phyloP scores from a whole-genome alignment of 2,329 filamentous ascomycete species.

The Colletotrichum eremochloae region DNA sequence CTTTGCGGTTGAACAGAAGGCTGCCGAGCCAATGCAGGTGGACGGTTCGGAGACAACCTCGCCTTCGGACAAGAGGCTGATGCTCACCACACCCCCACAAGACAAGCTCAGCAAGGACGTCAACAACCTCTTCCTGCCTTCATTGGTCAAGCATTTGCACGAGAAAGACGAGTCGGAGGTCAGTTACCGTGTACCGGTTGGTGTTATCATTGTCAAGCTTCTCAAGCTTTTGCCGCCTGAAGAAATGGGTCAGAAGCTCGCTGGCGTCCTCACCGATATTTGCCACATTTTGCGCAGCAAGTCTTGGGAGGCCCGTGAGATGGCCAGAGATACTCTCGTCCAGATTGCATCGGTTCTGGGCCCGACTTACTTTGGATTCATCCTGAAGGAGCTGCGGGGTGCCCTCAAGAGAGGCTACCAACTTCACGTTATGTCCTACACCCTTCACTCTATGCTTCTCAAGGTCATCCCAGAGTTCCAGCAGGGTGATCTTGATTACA shows the following conservation, averaged over 20 bases:
- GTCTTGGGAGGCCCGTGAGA: constrained; percentile 88
- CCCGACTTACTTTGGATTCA: constrained; percentile 86
- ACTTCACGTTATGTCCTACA: constrained; percentile 94
- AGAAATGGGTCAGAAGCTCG: constrained; percentile 80
- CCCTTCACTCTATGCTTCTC: constrained; percentile 91
- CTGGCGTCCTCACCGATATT: constrained; percentile 89
- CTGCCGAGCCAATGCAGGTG: constrained; percentile 59
- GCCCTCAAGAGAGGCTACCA: constrained; percentile 91
- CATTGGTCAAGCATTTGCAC: constrained; percentile 86
- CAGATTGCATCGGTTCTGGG: constrained; percentile 87
- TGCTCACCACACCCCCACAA: constrained; percentile 74
- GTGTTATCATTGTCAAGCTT: constrained; percentile 89
- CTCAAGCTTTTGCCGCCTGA: constrained; percentile 82
- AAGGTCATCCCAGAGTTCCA: constrained; percentile 78
- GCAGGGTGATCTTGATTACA: constrained; percentile 91
- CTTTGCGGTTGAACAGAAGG: constrained; percentile 58
- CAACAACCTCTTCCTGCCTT: constrained; percentile 80
- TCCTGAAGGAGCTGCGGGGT: constrained; percentile 90
- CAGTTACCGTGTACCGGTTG: constrained; percentile 90
- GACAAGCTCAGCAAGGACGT: constrained; percentile 80
- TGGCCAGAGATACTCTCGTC: constrained; percentile 88
- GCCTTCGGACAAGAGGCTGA: constrained; percentile 60
- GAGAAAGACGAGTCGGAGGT: constrained; percentile 96
- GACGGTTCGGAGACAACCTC: constrained; percentile 48
- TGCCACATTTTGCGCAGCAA: constrained; percentile 93